phyloP scores from a whole-genome alignment of 805 yeast genomes.

The Candida taoyuanica region DNA sequence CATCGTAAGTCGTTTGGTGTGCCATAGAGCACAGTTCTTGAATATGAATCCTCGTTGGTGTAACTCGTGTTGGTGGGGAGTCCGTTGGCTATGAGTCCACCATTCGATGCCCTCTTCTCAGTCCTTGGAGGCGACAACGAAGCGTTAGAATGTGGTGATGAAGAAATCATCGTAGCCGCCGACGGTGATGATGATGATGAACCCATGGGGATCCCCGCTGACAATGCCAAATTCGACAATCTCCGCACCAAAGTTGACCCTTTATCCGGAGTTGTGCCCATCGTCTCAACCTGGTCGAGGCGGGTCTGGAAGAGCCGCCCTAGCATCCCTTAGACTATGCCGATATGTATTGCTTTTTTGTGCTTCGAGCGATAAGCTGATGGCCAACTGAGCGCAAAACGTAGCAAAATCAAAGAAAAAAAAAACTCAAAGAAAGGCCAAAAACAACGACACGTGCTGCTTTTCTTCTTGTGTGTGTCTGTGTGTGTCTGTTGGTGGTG shows the following conservation, averaged over 20 bases:
- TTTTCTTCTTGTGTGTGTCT: not conserved
- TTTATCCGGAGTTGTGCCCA: not conserved
- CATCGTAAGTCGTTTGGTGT: conserved; percentile 16
- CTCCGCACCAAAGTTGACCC: conserved; percentile 3
- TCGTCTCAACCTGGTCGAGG: not conserved
- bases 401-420: too few relatives aligned
- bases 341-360: not conserved
- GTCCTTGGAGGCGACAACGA: conserved; percentile 2
- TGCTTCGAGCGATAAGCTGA: not conserved
- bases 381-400: too few relatives aligned
- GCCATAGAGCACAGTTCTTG: conserved; percentile 26
- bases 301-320: conserved; percentile 7
- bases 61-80: too few relatives aligned
- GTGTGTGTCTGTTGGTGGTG: not conserved
- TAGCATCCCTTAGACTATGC: not conserved
- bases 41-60: conserved; percentile 23
- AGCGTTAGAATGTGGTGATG: not conserved
- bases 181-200: not conserved
- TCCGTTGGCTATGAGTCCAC: too few relatives aligned
- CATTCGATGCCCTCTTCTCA: conserved; percentile 1
- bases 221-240: conserved; percentile 3
- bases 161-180: too few relatives aligned
- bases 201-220: too few relatives aligned
- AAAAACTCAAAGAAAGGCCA: too few relatives aligned
- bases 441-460: too few relatives aligned